phyloP scores from a whole-genome alignment of 1,284 basidiomycete species.

The Fomitiporia mediterranea region DNA sequence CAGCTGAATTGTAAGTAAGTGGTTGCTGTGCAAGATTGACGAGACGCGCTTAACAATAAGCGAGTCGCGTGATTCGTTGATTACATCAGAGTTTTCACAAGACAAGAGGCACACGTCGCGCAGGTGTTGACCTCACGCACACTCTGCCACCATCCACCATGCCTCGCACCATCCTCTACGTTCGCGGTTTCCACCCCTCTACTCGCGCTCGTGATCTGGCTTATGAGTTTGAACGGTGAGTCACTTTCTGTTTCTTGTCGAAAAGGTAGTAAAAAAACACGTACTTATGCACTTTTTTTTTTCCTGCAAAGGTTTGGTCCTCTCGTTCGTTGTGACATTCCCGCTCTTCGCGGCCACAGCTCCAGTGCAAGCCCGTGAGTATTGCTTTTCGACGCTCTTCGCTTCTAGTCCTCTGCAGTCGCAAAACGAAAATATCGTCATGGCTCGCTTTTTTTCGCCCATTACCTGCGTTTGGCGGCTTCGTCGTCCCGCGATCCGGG shows the following conservation, averaged over 20 bases:
- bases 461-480: background rate
- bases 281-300: conserved; percentile 1
- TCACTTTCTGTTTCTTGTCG: conserved; percentile 14
- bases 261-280: conserved; percentile 11
- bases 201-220: conserved; percentile 81
- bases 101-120: background rate
- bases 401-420: conserved; percentile 30
- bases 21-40: background rate
- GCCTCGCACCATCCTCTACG: conserved; percentile 77
- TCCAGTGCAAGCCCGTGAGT: conserved; percentile 77
- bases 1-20: background rate
- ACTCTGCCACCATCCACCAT: conserved; percentile 28
- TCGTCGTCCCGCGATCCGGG: conserved; percentile 4
- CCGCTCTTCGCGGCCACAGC: conserved; percentile 73
- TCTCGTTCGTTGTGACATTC: conserved; percentile 83
- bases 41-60: background rate
- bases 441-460: background rate
- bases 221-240: conserved; percentile 82
- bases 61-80: background rate
- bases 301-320: conserved; percentile 56
- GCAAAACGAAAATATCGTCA: conserved; percentile 18
- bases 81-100: background rate
- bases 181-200: conserved; percentile 76
- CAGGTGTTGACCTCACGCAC: background rate
- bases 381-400: conserved; percentile 18